Conservation (phyloP, 2,329 filamentous ascomycete genomes). For the Aspergillus piperis region DNA sequence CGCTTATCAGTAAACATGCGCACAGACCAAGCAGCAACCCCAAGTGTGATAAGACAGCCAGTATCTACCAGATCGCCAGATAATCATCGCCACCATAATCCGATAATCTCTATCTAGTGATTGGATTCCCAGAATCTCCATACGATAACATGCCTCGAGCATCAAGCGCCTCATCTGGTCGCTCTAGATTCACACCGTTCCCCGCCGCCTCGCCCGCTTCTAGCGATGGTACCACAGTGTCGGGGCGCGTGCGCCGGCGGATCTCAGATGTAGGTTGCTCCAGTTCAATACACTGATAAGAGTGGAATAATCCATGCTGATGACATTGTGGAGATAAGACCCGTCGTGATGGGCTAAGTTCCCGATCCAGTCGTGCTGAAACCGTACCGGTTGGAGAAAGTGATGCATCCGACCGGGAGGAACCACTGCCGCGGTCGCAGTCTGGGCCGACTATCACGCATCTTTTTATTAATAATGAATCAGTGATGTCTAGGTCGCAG, state of each 20-base stretch:
- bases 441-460: constrained; percentile 25
- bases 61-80: background rate
- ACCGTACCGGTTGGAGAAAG: background rate
- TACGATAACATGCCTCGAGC: constrained; percentile 5
- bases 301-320: background rate
- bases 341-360: constrained; percentile 1
- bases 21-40: background rate
- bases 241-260: background rate
- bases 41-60: background rate
- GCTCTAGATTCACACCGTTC: constrained; percentile 8
- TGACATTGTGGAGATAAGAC: background rate
- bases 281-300: too few relatives aligned
- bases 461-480: constrained; percentile 27
- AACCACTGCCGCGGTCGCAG: constrained; percentile 8
- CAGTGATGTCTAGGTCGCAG: constrained; percentile 25
- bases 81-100: background rate
- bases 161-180: background rate
- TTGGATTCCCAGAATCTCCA: background rate
- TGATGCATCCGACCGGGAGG: constrained; percentile 2
- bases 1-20: background rate
- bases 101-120: background rate
- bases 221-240: constrained; percentile 6
- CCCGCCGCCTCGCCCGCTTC: constrained; percentile 4
- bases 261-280: constrained; percentile 1
- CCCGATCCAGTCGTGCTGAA: background rate